Percentiles rank a stretch among this genome's conserved stretches.
Conservation (phyloP, 202 grass and related monocot genomes). For the Schoenoplectus triqueter region DNA sequence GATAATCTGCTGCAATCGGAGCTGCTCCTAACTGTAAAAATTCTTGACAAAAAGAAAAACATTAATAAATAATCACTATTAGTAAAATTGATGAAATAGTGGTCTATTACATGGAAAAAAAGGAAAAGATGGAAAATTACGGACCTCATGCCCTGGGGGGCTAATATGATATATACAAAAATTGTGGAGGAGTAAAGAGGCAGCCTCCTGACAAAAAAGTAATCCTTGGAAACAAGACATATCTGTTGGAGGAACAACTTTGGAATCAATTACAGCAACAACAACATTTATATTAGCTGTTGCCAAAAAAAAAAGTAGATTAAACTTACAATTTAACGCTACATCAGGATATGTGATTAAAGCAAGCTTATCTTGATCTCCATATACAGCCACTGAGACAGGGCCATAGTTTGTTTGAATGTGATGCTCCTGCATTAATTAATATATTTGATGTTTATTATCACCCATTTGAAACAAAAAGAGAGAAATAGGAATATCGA, state of each 20-base stretch:
- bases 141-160: constrained; percentile 96
- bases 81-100: constrained; percentile 29
- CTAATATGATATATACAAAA: constrained; percentile 95
- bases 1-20: constrained; percentile 68
- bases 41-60: constrained; percentile 44
- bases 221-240: constrained; percentile 99
- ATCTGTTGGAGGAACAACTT: constrained; percentile 51
- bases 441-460: constrained; percentile 32
- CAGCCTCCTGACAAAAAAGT: constrained; percentile 91
- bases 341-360: constrained; percentile 88
- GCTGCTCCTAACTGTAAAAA: constrained; percentile 84
- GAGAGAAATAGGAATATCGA: not conserved
- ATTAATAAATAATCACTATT: constrained; percentile 36
- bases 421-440: constrained; percentile 65
- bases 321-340: constrained; percentile 74
- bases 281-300: constrained; percentile 11
- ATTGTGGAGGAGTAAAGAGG: constrained; percentile 87
- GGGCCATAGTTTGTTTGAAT: constrained; percentile 62
- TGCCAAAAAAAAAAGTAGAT: not conserved
- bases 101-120: not conserved
- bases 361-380: constrained; percentile 80
- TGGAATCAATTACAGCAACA: constrained; percentile 25
- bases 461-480: constrained; percentile 32
- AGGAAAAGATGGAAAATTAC: constrained; percentile 39
- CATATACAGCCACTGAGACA: constrained; percentile 74